phyloP scores from a whole-genome alignment of 2,329 filamentous ascomycete species.

The Pseudogymnoascus sp. region DNA sequence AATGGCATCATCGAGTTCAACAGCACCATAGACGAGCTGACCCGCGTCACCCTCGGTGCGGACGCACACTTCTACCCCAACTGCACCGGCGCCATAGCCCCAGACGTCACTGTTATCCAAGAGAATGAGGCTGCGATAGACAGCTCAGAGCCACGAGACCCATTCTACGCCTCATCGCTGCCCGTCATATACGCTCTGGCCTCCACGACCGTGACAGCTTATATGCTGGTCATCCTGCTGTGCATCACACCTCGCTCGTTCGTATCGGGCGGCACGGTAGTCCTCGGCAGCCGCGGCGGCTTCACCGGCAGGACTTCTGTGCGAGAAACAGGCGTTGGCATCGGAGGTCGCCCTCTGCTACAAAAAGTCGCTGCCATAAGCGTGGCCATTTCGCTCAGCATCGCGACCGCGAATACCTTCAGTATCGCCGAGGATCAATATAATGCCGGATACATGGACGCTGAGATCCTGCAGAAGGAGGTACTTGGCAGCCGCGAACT shows the following conservation, averaged over 20 bases:
- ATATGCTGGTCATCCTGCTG: conserved; percentile 87
- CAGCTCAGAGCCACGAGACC: conserved; percentile 57
- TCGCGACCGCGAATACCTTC: conserved; percentile 89
- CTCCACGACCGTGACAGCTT: conserved; percentile 82
- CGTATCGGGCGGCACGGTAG: conserved; percentile 74
- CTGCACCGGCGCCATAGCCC: conserved; percentile 34
- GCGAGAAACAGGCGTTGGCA: conserved; percentile 62
- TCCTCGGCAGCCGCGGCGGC: conserved; percentile 71
- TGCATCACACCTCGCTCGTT: conserved; percentile 93
- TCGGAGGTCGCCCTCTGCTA: conserved; percentile 87
- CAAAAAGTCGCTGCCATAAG: conserved; percentile 73
- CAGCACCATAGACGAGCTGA: conserved; percentile 30
- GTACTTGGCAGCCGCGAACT: conserved; percentile 82
- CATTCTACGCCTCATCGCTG: conserved; percentile 89
- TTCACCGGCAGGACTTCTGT: conserved; percentile 75
- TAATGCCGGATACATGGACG: conserved; percentile 68
- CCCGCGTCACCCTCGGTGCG: conserved; percentile 38
- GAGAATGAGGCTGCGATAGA: conserved; percentile 14
- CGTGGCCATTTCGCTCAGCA: conserved; percentile 77
- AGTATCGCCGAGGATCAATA: conserved; percentile 78
- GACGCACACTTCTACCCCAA: conserved; percentile 41
- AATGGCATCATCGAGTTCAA: conserved; percentile 40
- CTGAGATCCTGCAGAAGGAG: conserved; percentile 61
- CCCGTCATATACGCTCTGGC: conserved; percentile 91
- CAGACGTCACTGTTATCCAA: conserved; percentile 19